Conservation (phyloP, 768 basidiomycete species). For the Albatrellus ellisii region DNA sequence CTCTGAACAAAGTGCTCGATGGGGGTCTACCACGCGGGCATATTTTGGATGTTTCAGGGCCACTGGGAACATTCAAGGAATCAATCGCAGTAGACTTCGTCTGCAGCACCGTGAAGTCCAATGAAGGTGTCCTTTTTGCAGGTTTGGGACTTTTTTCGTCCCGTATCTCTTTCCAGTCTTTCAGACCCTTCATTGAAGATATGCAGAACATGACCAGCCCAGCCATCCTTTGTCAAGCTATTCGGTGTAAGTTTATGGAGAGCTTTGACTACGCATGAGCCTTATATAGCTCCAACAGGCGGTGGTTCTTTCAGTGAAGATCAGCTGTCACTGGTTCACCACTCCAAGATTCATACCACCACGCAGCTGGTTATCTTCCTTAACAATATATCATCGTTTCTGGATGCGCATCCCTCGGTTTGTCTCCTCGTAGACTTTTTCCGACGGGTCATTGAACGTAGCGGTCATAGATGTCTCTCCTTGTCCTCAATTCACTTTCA, state of each 20-base stretch:
- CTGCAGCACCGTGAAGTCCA: slow-evolving; percentile 30
- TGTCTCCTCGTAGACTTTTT: background rate
- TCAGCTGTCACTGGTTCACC: slow-evolving; percentile 21
- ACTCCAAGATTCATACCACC: slow-evolving; percentile 31
- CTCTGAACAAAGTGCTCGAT: slow-evolving; percentile 44
- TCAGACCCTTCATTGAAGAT: slow-evolving; percentile 21
- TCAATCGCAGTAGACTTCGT: slow-evolving; percentile 36
- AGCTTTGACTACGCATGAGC: background rate
- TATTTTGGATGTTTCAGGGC: slow-evolving; percentile 64
- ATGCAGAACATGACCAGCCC: slow-evolving; percentile 36
- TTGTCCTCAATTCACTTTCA: slow-evolving; percentile 55
- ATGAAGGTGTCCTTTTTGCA: slow-evolving; percentile 46
- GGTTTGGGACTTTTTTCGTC: slow-evolving; percentile 28
- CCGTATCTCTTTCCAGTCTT: background rate
- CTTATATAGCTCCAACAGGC: slow-evolving; percentile 8
- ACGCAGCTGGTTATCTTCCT: slow-evolving; percentile 47
- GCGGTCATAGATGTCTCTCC: slow-evolving; percentile 33
- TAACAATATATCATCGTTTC: slow-evolving; percentile 34
- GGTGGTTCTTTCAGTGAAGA: slow-evolving; percentile 14
- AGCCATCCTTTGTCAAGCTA: slow-evolving; percentile 17
- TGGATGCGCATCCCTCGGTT: slow-evolving; percentile 35
- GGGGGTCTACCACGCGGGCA: slow-evolving; percentile 51
- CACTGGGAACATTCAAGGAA: slow-evolving; percentile 61
- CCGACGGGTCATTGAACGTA: background rate
- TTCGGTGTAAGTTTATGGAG: slow-evolving; percentile 12